A percentile compares a stretch with the other conserved stretches of the same genome.
Evolutionary conservation across 768 basidiomycete genomes (phyloP).

Genomic region (Omphalotus guepiniiformis): DNA sequence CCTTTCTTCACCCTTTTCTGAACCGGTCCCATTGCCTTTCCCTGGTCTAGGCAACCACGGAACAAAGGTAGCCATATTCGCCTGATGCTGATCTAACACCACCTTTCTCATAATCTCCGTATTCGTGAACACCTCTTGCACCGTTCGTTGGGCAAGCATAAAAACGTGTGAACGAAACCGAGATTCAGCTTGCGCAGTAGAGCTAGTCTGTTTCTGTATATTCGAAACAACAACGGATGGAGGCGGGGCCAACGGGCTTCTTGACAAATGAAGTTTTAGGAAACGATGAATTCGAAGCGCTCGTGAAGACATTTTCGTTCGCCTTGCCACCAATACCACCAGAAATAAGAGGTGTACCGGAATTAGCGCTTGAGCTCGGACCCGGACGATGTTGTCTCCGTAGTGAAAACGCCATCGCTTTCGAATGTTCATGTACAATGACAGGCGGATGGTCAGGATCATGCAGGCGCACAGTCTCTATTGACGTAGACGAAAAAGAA

Average conservation of each 20-base stretch:
- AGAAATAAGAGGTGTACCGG: too few species aligned
- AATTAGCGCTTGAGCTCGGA: background rate
- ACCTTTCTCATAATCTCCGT: constrained; percentile 1
- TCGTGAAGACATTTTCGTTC: too few species aligned
- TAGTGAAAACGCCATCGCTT: constrained; percentile 5
- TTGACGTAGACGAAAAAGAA: too few species aligned
- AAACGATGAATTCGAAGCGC: background rate
- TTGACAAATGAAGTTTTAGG: background rate
- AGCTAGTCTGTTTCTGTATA: background rate
- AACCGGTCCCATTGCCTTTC: background rate
- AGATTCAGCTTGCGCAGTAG: too few species aligned
- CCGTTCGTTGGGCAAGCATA: constrained; percentile 6
- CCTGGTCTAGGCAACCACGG: background rate
- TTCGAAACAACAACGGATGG: too few species aligned
- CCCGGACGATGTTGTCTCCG: background rate
- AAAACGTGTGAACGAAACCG: background rate
- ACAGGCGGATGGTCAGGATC: constrained; percentile 4
- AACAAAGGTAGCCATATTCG: background rate
- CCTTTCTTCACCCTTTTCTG: too few species aligned
- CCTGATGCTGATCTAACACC: constrained; percentile 4
- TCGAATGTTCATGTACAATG: constrained; percentile 6
- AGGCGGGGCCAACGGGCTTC: too few species aligned
- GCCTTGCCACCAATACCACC: background rate
- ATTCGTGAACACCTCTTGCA: constrained; percentile 4
- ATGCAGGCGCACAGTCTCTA: background rate